Base-by-base conservation (phyloP, 2,329 filamentous ascomycete genomes). In the Penicillium decumbens region DNA sequence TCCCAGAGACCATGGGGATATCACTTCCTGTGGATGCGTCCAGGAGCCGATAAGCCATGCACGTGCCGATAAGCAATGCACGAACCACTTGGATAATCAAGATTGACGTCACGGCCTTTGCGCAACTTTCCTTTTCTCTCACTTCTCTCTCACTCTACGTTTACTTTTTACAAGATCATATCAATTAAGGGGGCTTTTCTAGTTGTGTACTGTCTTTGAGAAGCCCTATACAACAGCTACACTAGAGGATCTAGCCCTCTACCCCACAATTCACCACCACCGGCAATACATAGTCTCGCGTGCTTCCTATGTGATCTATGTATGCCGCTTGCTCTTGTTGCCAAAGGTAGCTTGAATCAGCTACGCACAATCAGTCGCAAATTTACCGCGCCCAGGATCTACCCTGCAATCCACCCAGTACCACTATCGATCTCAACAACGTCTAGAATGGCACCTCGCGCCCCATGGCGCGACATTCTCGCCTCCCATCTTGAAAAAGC, bases 391-490 rank as follows among this genome's bases (percentile, higher is more conserved):
- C 20, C 33, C 8, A 37, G 15, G 3, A 8, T 20, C 29, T 18
- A 12, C 13, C 9, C 28, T n/a, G 25, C 18, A 23, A 23, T 12
- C 13, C 13, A 20, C 8, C 15, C 20, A 28, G 8, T n/a, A 28
- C 3, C n/a, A 13, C 8, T n/a, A 18, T 15, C 28, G 12, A 38
- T 46, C 12, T 46, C 50, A 38, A 44, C 40, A 6, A 28, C 24
- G n/a, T 47, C 30, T 24, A 46, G 20, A 20, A 61, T 61, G 57
- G 24, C 40, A 8, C n/a, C 47, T 15, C 46, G 47, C 13, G 62
- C 65, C 7, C 65, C 66, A 38, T 69, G 65, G 65, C 64, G 60
- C 45, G 29, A 60, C 18, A 41, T 56, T n/a, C 48, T 69, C 25
- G 41, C 51, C 10, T 46, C 60, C 4, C 59, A 66, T 47, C 57